Base-by-base conservation (phyloP, 2,329 filamentous ascomycete genomes). In the Venturia asperata region DNA sequence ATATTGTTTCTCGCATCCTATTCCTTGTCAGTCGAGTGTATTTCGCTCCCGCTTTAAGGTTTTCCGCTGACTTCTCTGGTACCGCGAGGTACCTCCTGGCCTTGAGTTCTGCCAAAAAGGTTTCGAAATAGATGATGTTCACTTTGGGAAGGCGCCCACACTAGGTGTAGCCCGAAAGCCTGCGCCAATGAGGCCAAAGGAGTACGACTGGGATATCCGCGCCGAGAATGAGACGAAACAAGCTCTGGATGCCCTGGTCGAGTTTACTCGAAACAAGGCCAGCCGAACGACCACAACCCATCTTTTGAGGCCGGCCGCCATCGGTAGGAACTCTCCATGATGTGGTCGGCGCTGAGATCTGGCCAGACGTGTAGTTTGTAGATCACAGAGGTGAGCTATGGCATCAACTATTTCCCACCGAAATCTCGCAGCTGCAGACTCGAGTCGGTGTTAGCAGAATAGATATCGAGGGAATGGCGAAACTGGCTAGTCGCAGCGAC, bases 221-320 rank as follows among this genome's bases (percentile, higher is more conserved):
- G 24, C 30, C 52, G 52, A 58, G 52, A 4, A 21, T n/a, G 30
- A 37, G 19, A 37, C 52, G 52, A 58, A 58, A 58, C 52, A 58
- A 37, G 19, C 1, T 34, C 7, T n/a, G 52, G 30, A 58, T 58
- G 52, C 52, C 49, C 27, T 6, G 37, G 52, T 37, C 52, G 11
- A 15, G 30, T 58, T 37, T 37, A 58, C 52, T 37, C 30, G 27
- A 56, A 37, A 56, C 30, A 56, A n/a, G 15, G 5, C 13, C 30
- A 56, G 49, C 49, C 49, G 1, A 55, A 55, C 49, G 15, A 55
- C 11, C 45, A 24, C 45, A 34, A 30, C 2, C 49, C 49, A 27
- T 7, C n/a, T 30, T 13, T 55, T 34, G 24, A 55, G 7, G 24
- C 27, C 49, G 30, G 10, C 24, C 24, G 13, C 24, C 24, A 55